Evolutionary conservation across 768 basidiomycete genomes (phyloP).

Genomic region (Suillus weaverae): DNA sequence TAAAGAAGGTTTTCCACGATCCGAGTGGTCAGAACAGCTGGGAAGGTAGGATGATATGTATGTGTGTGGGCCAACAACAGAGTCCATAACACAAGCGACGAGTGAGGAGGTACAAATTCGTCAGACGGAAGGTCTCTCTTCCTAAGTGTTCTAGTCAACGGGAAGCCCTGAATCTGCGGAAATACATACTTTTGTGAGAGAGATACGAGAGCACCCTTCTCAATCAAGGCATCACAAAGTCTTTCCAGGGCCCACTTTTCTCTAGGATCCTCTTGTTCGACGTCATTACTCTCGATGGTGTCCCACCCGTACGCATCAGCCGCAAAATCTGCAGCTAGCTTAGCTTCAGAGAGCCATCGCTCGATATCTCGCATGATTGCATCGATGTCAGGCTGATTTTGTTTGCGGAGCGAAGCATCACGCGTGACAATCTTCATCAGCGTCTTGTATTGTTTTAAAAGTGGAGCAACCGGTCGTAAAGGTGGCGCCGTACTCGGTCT

Average conservation of each 20-base stretch:
- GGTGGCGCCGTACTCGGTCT: slow-evolving; percentile 31
- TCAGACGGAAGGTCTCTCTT: slow-evolving; percentile 50
- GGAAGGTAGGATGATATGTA: slow-evolving; percentile 55
- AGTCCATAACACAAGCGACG: slow-evolving; percentile 62
- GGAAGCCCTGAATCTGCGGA: neutral
- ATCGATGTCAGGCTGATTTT: slow-evolving; percentile 51
- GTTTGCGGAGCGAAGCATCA: slow-evolving; percentile 60
- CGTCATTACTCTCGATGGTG: slow-evolving; percentile 21
- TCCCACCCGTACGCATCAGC: slow-evolving; percentile 53
- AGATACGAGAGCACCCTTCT: slow-evolving; percentile 77
- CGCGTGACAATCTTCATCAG: slow-evolving; percentile 60
- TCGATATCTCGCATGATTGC: slow-evolving; percentile 62
- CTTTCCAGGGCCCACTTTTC: slow-evolving; percentile 69
- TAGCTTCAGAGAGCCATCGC: slow-evolving; percentile 76
- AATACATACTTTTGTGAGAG: slow-evolving; percentile 72
- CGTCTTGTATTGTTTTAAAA: slow-evolving; percentile 73
- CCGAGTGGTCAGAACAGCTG: slow-evolving; percentile 44
- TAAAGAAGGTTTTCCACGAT: slow-evolving; percentile 41
- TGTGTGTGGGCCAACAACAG: slow-evolving; percentile 62
- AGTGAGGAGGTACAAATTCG: slow-evolving; percentile 48
- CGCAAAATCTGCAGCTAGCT: slow-evolving; percentile 55
- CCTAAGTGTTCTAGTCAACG: slow-evolving; percentile 36
- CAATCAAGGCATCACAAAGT: slow-evolving; percentile 65
- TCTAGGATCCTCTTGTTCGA: slow-evolving; percentile 46
- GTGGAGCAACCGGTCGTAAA: slow-evolving; percentile 60